Evolutionary conservation across 495 filamentous ascomycete genomes (phyloP), one percentile per base, ranked within the genome.

Genomic region (Schizothecium vesticola): DNA sequence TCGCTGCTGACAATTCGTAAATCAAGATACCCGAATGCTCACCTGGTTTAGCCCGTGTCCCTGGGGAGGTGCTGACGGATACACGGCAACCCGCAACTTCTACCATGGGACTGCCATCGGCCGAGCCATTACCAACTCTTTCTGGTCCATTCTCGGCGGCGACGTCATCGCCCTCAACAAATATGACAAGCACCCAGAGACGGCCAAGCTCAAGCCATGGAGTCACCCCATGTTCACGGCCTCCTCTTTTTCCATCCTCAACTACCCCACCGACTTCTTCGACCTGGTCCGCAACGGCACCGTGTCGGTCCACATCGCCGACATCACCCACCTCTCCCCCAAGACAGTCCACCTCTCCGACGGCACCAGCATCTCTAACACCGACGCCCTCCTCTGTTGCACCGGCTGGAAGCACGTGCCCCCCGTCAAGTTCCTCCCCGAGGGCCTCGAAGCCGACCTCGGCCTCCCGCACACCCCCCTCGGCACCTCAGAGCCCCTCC

Each of bases 401-500:
- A 92, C 88, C 0, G 89, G 89, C 24, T 93, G 90, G 87, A 86
- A 87, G 71, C 83, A 86, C 59, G 81, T 80, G 1, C 86, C 90
- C 1, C 82, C 85, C 7, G 82, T 94, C 65, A 85, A 85, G 51
- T 89, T 93, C 75, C 73, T 87, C 0, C 87, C 89, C 0, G 82
- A 82, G 59, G 87, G 80, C 3, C 80, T 83, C 43, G 82, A 84
- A 33, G 73, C 57, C 22, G 82, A 83, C 58, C 69, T 84, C 13
- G 82, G 82, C 19, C 69, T 84, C 12, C 82, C 82, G 1, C 82
- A 83, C 69, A 65, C 70, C 22, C 59, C 65, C 3, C n/a, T 24
- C 21, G 61, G 56, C 16, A 24, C 68, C 16, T 22, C 51, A 0
- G 73, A 80, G 51, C 71, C 75, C 9, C 70, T 81, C 12, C 79